Evolutionary conservation across 2,329 filamentous ascomycete genomes (phyloP).

Genomic region (Tolypocladium guangdongense): DNA sequence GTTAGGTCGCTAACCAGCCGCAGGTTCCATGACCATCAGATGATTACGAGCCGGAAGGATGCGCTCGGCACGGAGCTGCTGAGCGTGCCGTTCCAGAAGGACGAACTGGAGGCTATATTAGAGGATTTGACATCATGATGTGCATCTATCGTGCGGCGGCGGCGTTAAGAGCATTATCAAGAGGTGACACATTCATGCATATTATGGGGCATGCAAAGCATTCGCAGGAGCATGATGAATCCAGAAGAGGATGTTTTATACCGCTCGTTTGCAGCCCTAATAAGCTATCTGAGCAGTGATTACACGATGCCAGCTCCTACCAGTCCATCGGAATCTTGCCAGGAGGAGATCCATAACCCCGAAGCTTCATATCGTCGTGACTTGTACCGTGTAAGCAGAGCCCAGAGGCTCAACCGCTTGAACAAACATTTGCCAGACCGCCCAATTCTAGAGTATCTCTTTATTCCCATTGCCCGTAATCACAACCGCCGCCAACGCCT

Average conservation of each 20-base stretch:
- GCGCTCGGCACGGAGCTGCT: slow-evolving; percentile 74
- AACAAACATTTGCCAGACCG: neutral
- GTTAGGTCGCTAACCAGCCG: slow-evolving; percentile 13
- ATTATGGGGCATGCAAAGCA: neutral
- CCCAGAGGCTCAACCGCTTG: neutral
- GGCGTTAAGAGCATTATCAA: neutral
- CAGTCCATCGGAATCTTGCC: neutral
- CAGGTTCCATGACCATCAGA: slow-evolving; percentile 92
- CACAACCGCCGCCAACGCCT: neutral
- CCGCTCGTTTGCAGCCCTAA: neutral
- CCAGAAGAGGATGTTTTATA: neutral
- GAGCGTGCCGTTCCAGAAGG: slow-evolving; percentile 72
- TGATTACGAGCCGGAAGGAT: slow-evolving; percentile 85
- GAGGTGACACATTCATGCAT: no score
- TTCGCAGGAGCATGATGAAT: neutral
- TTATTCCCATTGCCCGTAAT: neutral
- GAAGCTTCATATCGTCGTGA: neutral
- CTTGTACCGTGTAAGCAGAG: neutral
- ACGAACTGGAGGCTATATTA: slow-evolving; percentile 80
- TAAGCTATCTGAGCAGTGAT: neutral
- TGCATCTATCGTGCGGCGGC: neutral
- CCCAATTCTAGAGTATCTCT: neutral
- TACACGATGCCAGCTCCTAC: neutral
- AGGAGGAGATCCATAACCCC: neutral
- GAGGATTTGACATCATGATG: slow-evolving; percentile 51